Evolutionary conservation across 2,329 filamentous ascomycete species (phyloP).

Genomic region (Stachybotrys chlorohalonatus): DNA sequence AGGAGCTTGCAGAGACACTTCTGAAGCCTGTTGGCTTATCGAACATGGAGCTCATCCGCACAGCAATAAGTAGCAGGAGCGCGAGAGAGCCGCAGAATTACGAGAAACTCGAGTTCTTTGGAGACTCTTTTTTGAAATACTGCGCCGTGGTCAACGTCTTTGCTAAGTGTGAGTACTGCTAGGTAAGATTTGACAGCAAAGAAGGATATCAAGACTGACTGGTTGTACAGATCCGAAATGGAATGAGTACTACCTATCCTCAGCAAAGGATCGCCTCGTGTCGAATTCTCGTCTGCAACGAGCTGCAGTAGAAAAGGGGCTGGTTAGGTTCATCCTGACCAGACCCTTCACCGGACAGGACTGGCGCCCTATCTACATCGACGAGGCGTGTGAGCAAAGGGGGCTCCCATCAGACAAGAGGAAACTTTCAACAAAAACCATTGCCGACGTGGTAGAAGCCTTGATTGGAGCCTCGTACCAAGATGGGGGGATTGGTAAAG

Average conservation of each 20-base stretch:
- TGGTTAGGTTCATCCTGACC: conserved; percentile 67
- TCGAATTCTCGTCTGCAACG: conserved; percentile 65
- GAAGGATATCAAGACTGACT: conserved; percentile 5
- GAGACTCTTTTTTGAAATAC: conserved; percentile 75
- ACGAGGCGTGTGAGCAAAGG: conserved; percentile 19
- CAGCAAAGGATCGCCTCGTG: conserved; percentile 59
- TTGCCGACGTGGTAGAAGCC: conserved; percentile 83
- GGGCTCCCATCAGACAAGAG: conserved; percentile 9
- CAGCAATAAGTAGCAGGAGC: conserved; percentile 60
- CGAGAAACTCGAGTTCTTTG: conserved; percentile 78
- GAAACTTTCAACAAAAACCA: conserved; percentile 60
- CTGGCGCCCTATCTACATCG: conserved; percentile 60
- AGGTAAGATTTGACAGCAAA: neutral
- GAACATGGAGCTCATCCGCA: conserved; percentile 47
- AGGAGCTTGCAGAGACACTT: conserved; percentile 37
- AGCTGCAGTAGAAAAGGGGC: conserved; percentile 50
- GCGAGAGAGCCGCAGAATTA: conserved; percentile 59
- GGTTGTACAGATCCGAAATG: conserved; percentile 46
- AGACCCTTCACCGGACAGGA: conserved; percentile 57
- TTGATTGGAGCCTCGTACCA: conserved; percentile 69
- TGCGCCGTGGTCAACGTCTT: conserved; percentile 57
- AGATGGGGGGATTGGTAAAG: conserved; percentile 57
- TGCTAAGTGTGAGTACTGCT: conserved; percentile 33
- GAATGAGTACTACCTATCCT: conserved; percentile 69
- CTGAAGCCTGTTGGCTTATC: conserved; percentile 37